Evolutionary conservation across 306 rosid genomes (phyloP), one percentile per base, ranked within the genome.

Genomic region (Clitoria ternatea): DNA sequence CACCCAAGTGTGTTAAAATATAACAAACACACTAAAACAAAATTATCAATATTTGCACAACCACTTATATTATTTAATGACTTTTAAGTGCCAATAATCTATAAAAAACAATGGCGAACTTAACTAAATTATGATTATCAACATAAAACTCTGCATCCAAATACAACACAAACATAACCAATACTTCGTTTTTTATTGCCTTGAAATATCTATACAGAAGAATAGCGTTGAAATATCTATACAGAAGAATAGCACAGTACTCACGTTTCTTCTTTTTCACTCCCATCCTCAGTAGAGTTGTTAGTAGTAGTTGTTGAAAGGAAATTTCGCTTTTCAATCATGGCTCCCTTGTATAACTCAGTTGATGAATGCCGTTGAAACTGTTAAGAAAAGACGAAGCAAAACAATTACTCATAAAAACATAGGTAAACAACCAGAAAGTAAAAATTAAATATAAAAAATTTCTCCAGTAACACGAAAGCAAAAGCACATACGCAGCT

Each of bases 191-290:
- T 70, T 39, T 7, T 1, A 68, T 62, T 22, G 36, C 7, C 5
- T 29, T 42, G 20, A 3, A 7, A 13, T 54, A 26, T n/a, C n/a
- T n/a, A n/a, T 23, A 22, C 10, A 37, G 7, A 6, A 62, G 54
- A 29, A 61, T 20, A 11, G 24, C 17, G 54, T 37, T n/a, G n/a
- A n/a, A n/a, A n/a, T n/a, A n/a, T n/a, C n/a, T n/a, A n/a, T n/a
- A n/a, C n/a, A n/a, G n/a, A n/a, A n/a, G n/a, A n/a, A n/a, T n/a
- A n/a, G n/a, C n/a, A n/a, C n/a, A n/a, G n/a, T n/a, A 73, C 87
- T 76, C 77, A 83, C 87, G 71, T 80, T 69, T 78, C 53, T 10
- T 62, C 15, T 27, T 68, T 24, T 57, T 77, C 78, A 33, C 65
- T 63, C 35, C 69, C 76, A 27, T 53, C 74, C 66, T 67, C 69